These are phyloP conservation scores for Pythium sp. DNA, from an alignment of 352 stramenopile genomes.

Conservation along the genomic window DNA sequence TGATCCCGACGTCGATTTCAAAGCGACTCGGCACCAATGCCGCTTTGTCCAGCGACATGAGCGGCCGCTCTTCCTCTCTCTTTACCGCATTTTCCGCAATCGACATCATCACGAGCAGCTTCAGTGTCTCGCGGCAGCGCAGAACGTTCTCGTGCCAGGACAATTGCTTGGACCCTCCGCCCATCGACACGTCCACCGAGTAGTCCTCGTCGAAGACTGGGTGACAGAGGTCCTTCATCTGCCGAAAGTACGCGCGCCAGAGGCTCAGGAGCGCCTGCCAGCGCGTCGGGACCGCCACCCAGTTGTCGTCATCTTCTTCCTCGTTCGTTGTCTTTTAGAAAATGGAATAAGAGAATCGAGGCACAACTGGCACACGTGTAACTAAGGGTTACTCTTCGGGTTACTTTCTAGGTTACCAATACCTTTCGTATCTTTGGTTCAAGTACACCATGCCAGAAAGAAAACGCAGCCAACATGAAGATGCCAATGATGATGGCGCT, in stretches of 20 bases:
- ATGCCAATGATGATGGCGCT: background rate
- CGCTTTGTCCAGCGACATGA: background rate
- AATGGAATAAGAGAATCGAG: too few species aligned
- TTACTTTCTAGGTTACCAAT: background rate
- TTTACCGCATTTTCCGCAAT: background rate
- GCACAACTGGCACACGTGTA: background rate
- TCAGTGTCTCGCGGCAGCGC: background rate
- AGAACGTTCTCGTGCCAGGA: background rate
- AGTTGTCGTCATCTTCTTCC: background rate
- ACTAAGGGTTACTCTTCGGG: background rate
- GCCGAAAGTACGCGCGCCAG: background rate
- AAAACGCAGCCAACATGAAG: background rate
- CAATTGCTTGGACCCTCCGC: background rate
- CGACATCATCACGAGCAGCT: background rate
- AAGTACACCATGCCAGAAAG: background rate
- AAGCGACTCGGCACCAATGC: background rate
- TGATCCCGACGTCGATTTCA: background rate
- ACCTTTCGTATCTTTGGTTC: background rate
- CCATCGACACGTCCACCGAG: background rate
- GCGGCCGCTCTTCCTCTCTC: background rate
- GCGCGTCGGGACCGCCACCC: background rate
- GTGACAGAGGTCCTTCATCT: background rate
- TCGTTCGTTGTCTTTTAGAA: background rate
- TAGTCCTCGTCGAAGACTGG: background rate
- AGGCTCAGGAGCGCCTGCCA: background rate